Conservation (phyloP, 2,329 filamentous ascomycete species). For the Basipetospora chlamydospora region DNA sequence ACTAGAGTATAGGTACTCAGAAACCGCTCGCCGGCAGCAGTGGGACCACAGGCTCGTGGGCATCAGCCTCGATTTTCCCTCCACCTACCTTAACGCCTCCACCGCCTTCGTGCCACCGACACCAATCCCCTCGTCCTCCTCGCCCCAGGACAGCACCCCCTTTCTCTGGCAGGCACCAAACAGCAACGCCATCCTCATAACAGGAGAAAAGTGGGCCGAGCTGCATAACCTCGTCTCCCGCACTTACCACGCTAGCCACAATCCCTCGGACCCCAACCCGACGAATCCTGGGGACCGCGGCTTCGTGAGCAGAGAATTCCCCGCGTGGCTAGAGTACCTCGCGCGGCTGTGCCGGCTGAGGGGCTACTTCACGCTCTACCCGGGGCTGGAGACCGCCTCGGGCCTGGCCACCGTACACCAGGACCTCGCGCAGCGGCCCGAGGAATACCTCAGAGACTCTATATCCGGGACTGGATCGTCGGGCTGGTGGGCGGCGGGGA, state of each 20-base stretch:
- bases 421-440: slow-evolving; percentile 58
- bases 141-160: slow-evolving; percentile 25
- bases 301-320: slow-evolving; percentile 51
- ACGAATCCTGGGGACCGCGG: no score
- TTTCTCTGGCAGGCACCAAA: slow-evolving; percentile 81
- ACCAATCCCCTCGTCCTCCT: slow-evolving; percentile 17
- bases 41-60: slow-evolving; percentile 51
- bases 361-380: slow-evolving; percentile 71
- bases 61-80: slow-evolving; percentile 65
- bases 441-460: slow-evolving; percentile 43
- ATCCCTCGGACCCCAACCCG: slow-evolving; percentile 23
- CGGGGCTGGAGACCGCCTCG: slow-evolving; percentile 37
- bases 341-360: slow-evolving; percentile 61
- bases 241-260: slow-evolving; percentile 22
- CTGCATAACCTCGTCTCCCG: slow-evolving; percentile 66
- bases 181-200: slow-evolving; percentile 67
- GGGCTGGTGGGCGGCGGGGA: slow-evolving; percentile 3
- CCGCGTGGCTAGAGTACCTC: slow-evolving; percentile 66
- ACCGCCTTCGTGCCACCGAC: slow-evolving; percentile 33
- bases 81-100: slow-evolving; percentile 45
- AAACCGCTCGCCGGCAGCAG: slow-evolving; percentile 23
- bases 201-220: slow-evolving; percentile 77
- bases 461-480: no score
- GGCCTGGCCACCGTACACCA: slow-evolving; percentile 60
- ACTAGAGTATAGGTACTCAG: slow-evolving; percentile 64